Evolutionary conservation across 345 rosid genomes (phyloP).

Genomic region (Alliaria petiolata): DNA sequence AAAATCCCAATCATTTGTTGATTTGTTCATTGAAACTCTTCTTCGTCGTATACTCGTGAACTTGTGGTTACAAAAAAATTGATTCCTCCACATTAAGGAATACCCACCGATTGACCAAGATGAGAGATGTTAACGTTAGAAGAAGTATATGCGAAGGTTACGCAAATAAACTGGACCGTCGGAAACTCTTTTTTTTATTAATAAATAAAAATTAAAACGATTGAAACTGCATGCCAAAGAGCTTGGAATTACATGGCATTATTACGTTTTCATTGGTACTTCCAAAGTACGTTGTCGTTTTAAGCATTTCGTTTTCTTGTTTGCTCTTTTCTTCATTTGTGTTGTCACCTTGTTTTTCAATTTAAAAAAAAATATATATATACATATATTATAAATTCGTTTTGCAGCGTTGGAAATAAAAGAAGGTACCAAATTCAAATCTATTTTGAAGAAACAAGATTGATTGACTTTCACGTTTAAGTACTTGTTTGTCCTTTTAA

Average conservation of each 20-base stretch:
- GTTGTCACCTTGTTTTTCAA: not conserved
- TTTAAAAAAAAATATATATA: not conserved
- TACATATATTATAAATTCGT: too few relatives aligned
- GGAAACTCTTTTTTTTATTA: not conserved
- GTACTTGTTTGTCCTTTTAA: slow-evolving; percentile 19
- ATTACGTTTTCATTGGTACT: not conserved
- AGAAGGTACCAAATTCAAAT: slow-evolving; percentile 3
- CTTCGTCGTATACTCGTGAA: not conserved
- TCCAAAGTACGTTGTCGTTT: slow-evolving; percentile 8
- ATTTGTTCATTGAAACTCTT: slow-evolving; percentile 15
- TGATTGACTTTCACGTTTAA: slow-evolving; percentile 11
- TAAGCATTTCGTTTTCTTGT: slow-evolving; percentile 21
- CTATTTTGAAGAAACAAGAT: slow-evolving; percentile 14
- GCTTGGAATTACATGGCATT: slow-evolving; percentile 19
- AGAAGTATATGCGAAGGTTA: slow-evolving; percentile 15
- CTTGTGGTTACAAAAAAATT: slow-evolving; percentile 19
- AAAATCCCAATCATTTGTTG: slow-evolving; percentile 4
- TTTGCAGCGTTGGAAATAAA: not conserved
- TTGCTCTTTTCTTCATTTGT: slow-evolving; percentile 2
- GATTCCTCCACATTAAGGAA: not conserved
- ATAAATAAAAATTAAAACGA: not conserved
- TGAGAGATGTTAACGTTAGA: slow-evolving; percentile 25
- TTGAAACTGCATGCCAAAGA: slow-evolving; percentile 22
- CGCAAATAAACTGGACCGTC: slow-evolving; percentile 30
- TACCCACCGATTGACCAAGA: slow-evolving; percentile 9